Conservation (phyloP, 2,329 filamentous ascomycete genomes). For the Thielaviopsis musarum region DNA sequence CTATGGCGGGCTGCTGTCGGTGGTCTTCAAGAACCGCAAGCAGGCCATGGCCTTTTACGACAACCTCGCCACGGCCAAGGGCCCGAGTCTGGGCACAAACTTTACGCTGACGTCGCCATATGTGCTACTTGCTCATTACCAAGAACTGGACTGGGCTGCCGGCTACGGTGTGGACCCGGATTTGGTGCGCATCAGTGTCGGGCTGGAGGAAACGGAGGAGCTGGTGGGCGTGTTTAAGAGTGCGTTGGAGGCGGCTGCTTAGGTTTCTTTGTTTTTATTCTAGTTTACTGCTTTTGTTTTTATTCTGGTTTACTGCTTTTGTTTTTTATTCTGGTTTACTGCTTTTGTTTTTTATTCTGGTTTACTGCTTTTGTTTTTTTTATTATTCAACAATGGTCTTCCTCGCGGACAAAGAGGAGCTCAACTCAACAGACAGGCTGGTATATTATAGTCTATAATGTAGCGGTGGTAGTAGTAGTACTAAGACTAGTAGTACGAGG, state of each 20-base stretch:
- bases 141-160: constrained; percentile 79
- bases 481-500: no score
- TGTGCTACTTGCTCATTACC: constrained; percentile 78
- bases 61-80: constrained; percentile 72
- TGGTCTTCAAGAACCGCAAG: constrained; percentile 53
- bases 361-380: neutral
- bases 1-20: constrained; percentile 78
- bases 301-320: neutral
- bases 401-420: neutral
- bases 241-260: constrained; percentile 43
- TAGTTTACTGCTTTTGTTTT: neutral
- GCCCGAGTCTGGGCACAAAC: constrained; percentile 88
- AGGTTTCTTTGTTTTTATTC: neutral
- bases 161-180: constrained; percentile 66
- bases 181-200: constrained; percentile 75
- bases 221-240: constrained; percentile 45
- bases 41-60: constrained; percentile 77
- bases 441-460: neutral
- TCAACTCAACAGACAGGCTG: neutral
- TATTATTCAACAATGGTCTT: neutral
- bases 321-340: no score
- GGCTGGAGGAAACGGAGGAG: constrained; percentile 60
- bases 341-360: neutral
- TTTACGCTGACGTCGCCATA: constrained; percentile 90
- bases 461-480: no score